Conservation (phyloP, 495 filamentous ascomycete species). For the Glarea lozoyensis region DNA sequence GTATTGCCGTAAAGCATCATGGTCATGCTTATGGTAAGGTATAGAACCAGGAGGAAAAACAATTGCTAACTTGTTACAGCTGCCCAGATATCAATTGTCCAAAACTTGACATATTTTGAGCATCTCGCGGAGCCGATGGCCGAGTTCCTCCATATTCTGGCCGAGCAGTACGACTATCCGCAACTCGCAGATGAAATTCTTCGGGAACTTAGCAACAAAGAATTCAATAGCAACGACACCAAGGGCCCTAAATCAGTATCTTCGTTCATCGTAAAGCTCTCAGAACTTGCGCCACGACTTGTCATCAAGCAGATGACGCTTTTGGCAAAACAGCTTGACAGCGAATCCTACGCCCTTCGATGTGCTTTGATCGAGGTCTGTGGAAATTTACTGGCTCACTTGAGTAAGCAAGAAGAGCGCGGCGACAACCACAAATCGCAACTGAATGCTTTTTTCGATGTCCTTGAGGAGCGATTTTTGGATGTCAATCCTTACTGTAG, state of each 20-base stretch:
- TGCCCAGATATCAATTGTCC: constrained; percentile 94
- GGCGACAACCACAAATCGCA: constrained; percentile 87
- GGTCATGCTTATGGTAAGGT: constrained; percentile 85
- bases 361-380: constrained; percentile 96
- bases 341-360: constrained; percentile 90
- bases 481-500: constrained; percentile 97
- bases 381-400: constrained; percentile 87
- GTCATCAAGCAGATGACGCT: constrained; percentile 97
- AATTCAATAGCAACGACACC: constrained; percentile 93
- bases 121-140: constrained; percentile 98
- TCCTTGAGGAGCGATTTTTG: constrained; percentile 90
- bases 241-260: constrained; percentile 97
- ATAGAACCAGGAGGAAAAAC: background rate
- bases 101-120: constrained; percentile 96
- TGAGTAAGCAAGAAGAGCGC: constrained; percentile 84
- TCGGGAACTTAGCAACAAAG: constrained; percentile 89
- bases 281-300: constrained; percentile 82
- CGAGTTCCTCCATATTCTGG: constrained; percentile 91
- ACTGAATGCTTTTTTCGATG: constrained; percentile 93
- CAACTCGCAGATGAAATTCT: constrained; percentile 92
- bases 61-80: constrained; percentile 38
- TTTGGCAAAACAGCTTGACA: constrained; percentile 87
- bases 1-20: constrained; percentile 96
- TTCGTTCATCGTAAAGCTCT: constrained; percentile 89
- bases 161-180: constrained; percentile 96